Evolutionary conservation across 306 rosid species (phyloP).

Genomic region (Trifolium fragiferum): DNA sequence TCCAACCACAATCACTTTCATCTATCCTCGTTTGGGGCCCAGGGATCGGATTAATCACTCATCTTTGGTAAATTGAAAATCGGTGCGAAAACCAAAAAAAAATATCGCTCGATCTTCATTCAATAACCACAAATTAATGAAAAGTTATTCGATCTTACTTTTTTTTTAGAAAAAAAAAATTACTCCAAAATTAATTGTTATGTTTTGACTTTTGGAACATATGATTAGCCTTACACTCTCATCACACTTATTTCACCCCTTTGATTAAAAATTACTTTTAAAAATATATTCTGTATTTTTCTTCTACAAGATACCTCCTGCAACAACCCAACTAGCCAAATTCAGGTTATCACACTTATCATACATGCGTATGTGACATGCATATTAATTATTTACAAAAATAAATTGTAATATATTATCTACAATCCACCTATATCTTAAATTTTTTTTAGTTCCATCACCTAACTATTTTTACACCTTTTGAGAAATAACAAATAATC

Average conservation of each 20-base stretch:
- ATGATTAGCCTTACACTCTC: not conserved
- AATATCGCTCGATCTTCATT: too few species aligned
- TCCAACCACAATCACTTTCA: not conserved
- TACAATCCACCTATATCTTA: not conserved
- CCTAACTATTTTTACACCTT: slow-evolving; percentile 7
- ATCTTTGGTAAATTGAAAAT: too few species aligned
- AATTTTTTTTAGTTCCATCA: not conserved
- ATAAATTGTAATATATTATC: not conserved
- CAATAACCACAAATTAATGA: too few species aligned
- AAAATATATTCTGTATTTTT: not conserved
- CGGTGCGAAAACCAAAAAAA: too few species aligned
- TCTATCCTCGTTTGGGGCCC: too few species aligned
- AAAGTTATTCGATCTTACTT: too few species aligned
- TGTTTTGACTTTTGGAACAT: not conserved
- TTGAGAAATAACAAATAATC: not conserved
- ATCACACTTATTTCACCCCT: not conserved
- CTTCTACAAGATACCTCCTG: slow-evolving; percentile 11
- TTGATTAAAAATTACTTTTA: not conserved
- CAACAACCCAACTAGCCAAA: not conserved
- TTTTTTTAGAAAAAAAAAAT: too few species aligned
- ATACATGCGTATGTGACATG: not conserved
- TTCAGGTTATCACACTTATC: not conserved
- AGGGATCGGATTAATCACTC: too few species aligned
- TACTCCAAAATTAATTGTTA: not conserved
- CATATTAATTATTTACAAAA: not conserved